Base-by-base conservation (phyloP, 176 grass and related monocot genomes). In the Zizania latifolia region DNA sequence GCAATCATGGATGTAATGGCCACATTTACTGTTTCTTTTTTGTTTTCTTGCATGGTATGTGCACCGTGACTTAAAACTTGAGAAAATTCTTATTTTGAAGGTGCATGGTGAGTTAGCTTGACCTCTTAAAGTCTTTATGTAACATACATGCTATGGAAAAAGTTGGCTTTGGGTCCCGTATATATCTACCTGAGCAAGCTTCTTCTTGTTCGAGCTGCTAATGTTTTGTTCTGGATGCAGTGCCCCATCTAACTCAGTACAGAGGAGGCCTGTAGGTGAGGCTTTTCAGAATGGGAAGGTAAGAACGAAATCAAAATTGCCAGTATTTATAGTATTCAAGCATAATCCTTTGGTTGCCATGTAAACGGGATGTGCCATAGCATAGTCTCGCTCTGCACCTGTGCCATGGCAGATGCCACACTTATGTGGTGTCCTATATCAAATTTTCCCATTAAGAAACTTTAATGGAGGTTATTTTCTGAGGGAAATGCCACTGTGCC, bases 271-370 rank as follows among this genome's bases (percentile, higher is more conserved):
- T 33, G 55, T 88, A 27, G 77, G 56, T 23, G 63, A 78, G 41
- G 50, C 79, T 79, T 73, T 74, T 76, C 86, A 84, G 44, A 88
- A 80, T 62, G 65, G 36, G 43, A 88, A 88, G 86, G 87, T 85
- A 67, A 16, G 67, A 43, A 13, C 2, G 34, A 8, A 16, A 37
- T 43, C 23, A 65, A 46, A 67, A 9, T 10, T 53, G 2, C 7
- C 48, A 53, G 12, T 58, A 13, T 31, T 67, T 32, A 69, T 21
- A 10, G 6, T 79, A 43, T 32, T 68, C 29, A 27, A 38, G 17
- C 16, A 56, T 31, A 57, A 23, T 4, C 3, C 38, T 21, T 32
- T 22, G 43, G 17, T 68, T 30, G n/a, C n/a, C 41, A 56, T 51
- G 2, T 51, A n/a, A n/a, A n/a, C n/a, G n/a, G n/a, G n/a, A n/a